Evolutionary conservation across 75 land plant species (phyloP), one percentile per base, ranked within the genome.

Genomic region (Cunninghamia lanceolata): DNA sequence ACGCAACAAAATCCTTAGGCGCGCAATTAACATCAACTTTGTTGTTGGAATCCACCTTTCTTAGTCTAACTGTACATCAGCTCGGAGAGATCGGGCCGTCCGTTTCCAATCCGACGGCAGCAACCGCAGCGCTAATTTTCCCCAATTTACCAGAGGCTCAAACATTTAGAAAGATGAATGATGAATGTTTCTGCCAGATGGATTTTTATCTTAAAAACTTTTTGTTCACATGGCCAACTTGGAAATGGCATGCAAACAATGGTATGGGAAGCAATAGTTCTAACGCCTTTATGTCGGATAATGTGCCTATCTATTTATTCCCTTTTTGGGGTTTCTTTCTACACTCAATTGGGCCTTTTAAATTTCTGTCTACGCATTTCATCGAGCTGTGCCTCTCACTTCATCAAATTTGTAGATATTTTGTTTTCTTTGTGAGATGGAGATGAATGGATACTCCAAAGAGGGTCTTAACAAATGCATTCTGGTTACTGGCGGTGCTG

Each of bases 401-500:
- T 50, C 53, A 11, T 50, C 16, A 16, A 50, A 50, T 50, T 50
- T 50, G 15, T 16, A 2, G 53, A 16, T 13, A 50, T 63, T 21
- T 5, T 17, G 63, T 19, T 25, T 7, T 63, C 1, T 63, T 25
- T 63, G 28, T 63, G 1, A 25, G 68, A 80, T 80, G 82, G 82
- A n/a, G 28, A 45, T 16, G 25, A 28, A 80, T 17, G 82, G 82
- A 45, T n/a, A 42, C 25, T 11, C 52, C 7, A 13, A 43, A n/a
- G 52, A 80, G 46, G 50, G 82, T 25, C 5, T 43, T 3, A 9
- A 80, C 15, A 80, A n/a, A 84, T 86, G 74, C 15, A 89, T 96
- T 38, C 87, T 96, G 53, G 98, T 96, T 74, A 96, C 98, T 38
- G 98, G 98, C 11, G 98, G 98, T 11, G 98, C 98, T 34, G 98